Percentiles rank a stretch among this genome's conserved stretches.
phyloP scores from a whole-genome alignment of 2,329 filamentous ascomycete genomes.

The Fusarium liriodendri region DNA sequence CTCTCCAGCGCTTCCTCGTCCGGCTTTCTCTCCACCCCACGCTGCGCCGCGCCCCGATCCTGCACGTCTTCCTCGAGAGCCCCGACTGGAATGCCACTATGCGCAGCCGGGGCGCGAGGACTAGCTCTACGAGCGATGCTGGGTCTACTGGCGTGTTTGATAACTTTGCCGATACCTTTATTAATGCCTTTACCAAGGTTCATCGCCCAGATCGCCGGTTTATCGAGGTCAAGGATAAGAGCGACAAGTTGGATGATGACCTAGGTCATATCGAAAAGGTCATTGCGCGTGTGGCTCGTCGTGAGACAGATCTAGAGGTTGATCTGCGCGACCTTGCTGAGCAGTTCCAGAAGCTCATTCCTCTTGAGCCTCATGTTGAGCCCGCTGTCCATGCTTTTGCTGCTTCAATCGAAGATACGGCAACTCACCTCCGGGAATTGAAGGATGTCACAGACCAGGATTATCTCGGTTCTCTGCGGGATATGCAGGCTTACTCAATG shows the following conservation, averaged over 20 bases:
- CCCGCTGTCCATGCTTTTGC: slow-evolving; percentile 86
- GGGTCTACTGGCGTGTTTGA: slow-evolving; percentile 83
- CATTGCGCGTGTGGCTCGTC: slow-evolving; percentile 87
- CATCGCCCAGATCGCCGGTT: slow-evolving; percentile 96
- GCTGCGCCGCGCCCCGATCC: slow-evolving; percentile 82
- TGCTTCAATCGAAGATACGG: slow-evolving; percentile 85
- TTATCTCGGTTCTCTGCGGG: slow-evolving; percentile 89
- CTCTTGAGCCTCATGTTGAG: slow-evolving; percentile 88
- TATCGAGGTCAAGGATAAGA: slow-evolving; percentile 91
- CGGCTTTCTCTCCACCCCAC: slow-evolving; percentile 90
- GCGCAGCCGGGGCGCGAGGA: slow-evolving; percentile 78
- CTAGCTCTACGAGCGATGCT: slow-evolving; percentile 62
- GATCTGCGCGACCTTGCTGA: slow-evolving; percentile 92
- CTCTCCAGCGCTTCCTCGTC: slow-evolving; percentile 89
- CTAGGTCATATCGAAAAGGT: slow-evolving; percentile 94
- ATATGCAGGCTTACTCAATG: slow-evolving; percentile 96
- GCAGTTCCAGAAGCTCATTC: slow-evolving; percentile 94
- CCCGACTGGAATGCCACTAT: slow-evolving; percentile 97
- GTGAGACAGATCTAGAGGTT: slow-evolving; percentile 86
- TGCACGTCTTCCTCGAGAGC: slow-evolving; percentile 92
- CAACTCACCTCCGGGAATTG: slow-evolving; percentile 80
- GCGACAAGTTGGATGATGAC: slow-evolving; percentile 94
- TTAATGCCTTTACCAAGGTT: slow-evolving; percentile 97
- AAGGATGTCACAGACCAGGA: slow-evolving; percentile 95
- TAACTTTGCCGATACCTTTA: slow-evolving; percentile 93